Evolutionary conservation across 2,329 filamentous ascomycete species (phyloP).

Genomic region (Pleurostoma richardsiae): DNA sequence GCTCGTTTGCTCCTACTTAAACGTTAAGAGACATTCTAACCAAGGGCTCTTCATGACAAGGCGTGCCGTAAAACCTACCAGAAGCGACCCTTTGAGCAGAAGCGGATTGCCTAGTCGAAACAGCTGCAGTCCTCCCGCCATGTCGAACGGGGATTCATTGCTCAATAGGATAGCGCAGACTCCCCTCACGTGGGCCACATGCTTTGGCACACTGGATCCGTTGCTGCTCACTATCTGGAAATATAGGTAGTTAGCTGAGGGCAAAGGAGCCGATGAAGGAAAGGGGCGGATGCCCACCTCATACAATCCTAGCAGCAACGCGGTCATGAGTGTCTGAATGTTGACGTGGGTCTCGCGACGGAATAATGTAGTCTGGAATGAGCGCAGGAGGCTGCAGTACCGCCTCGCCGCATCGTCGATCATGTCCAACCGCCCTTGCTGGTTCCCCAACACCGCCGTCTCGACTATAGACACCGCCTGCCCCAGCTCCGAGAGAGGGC

Average conservation of each 20-base stretch:
- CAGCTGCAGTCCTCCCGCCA: not conserved
- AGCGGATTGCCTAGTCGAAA: not conserved
- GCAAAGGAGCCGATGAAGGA: not conserved
- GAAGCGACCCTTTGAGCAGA: not conserved
- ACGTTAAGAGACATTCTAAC: too few species aligned
- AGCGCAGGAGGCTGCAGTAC: not conserved
- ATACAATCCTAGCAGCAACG: not conserved
- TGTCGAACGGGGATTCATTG: not conserved
- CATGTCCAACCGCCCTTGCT: not conserved
- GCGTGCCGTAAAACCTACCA: too few species aligned
- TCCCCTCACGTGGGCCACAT: not conserved
- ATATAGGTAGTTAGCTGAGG: not conserved
- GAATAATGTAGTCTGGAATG: not conserved
- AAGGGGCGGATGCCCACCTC: not conserved
- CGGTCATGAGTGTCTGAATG: not conserved
- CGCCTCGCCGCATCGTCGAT: not conserved
- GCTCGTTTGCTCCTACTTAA: too few species aligned
- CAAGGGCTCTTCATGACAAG: too few species aligned
- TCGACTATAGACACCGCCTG: not conserved
- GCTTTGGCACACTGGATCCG: not conserved
- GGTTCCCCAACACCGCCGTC: not conserved
- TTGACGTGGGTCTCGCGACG: not conserved
- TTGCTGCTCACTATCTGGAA: not conserved
- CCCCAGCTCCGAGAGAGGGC: not conserved
- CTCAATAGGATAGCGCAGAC: not conserved